These are phyloP conservation scores for Syzygium syzygioides DNA, from an alignment of 441 rosid genomes.

Conservation along the genomic window DNA sequence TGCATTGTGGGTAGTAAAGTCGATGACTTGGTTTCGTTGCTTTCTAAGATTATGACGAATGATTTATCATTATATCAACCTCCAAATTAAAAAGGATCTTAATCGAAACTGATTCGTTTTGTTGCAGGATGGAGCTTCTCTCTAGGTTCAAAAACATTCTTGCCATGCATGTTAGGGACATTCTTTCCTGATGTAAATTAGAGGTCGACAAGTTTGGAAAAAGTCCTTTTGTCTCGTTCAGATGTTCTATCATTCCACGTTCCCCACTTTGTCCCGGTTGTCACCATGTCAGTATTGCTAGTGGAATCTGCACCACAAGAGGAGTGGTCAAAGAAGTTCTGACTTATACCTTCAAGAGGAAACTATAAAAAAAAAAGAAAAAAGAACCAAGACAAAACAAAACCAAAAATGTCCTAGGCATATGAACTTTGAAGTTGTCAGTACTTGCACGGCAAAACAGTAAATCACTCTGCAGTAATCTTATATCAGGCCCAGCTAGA, in stretches of 20 bases:
- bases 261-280: not conserved
- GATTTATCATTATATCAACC: not conserved
- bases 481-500: not conserved
- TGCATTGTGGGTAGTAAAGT: not conserved
- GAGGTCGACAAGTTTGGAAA: not conserved
- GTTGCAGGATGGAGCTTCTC: not conserved
- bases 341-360: not conserved
- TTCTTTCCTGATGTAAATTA: not conserved
- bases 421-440: not conserved
- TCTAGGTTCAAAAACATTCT: not conserved
- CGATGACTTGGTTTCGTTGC: not conserved
- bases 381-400: not conserved
- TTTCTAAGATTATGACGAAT: not conserved
- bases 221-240: not conserved
- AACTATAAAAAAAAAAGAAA: not conserved
- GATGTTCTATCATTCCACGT: not conserved
- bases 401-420: not conserved
- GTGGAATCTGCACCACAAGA: not conserved
- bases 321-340: not conserved
- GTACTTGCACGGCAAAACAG: not conserved
- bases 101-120: not conserved
- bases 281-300: not conserved
- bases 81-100: not conserved
- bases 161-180: not conserved
- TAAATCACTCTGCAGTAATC: not conserved